Conservation (phyloP, 2,329 filamentous ascomycete genomes). For the Pseudopithomyces chartarum region DNA sequence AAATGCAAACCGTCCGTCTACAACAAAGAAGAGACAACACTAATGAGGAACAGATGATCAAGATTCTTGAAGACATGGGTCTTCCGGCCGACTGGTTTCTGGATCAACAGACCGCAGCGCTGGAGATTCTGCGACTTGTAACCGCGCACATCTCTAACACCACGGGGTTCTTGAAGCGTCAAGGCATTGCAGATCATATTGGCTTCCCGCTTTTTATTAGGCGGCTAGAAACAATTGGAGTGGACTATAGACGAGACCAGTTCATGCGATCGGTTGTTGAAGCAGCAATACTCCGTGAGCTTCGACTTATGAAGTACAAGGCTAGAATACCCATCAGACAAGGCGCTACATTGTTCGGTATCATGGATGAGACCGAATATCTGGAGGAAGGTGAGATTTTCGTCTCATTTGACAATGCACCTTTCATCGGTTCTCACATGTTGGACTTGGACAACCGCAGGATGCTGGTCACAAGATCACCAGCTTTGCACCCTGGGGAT, state of each 20-base stretch:
- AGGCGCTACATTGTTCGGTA: constrained; percentile 75
- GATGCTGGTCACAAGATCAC: constrained; percentile 75
- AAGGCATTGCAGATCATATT: constrained; percentile 63
- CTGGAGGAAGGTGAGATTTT: constrained; percentile 69
- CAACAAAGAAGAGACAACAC: background rate
- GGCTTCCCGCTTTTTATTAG: constrained; percentile 66
- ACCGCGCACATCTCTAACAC: constrained; percentile 64
- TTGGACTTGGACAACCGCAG: constrained; percentile 27
- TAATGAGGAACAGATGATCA: constrained; percentile 65
- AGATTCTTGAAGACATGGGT: constrained; percentile 79
- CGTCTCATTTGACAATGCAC: constrained; percentile 7
- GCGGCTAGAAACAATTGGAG: constrained; percentile 58
- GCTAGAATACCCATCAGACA: constrained; percentile 71
- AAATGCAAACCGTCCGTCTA: too few species aligned
- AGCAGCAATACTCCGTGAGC: constrained; percentile 67
- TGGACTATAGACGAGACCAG: constrained; percentile 68
- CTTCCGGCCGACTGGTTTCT: constrained; percentile 64
- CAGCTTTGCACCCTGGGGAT: constrained; percentile 81
- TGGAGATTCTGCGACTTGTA: constrained; percentile 63
- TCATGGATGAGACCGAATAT: constrained; percentile 78
- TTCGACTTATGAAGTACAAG: constrained; percentile 76
- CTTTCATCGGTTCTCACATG: background rate
- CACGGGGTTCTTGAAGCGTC: constrained; percentile 64
- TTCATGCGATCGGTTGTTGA: constrained; percentile 72
- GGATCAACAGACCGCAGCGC: constrained; percentile 62